Conservation (phyloP, 2,329 filamentous ascomycete genomes). For the Chaetomium sp. region DNA sequence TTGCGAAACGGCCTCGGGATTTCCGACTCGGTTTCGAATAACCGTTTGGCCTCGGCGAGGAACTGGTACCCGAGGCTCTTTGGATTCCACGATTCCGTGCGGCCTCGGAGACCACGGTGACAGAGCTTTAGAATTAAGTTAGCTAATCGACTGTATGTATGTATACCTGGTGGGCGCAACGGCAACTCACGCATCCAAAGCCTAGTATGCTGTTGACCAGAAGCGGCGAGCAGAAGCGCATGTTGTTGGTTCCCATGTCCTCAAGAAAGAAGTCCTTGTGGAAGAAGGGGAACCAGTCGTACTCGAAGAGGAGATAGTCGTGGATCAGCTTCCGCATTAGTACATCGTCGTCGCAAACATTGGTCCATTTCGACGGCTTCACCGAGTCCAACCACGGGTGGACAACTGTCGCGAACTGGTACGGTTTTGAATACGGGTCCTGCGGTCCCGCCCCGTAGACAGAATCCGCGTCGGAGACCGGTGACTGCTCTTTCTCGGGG, state of each 20-base stretch:
- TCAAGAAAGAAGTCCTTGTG: slow-evolving; percentile 36
- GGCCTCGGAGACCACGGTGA: slow-evolving; percentile 23
- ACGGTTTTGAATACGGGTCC: slow-evolving; percentile 31
- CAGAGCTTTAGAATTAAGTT: slow-evolving; percentile 22
- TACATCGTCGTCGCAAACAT: slow-evolving; percentile 29
- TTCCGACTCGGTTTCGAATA: slow-evolving; percentile 28
- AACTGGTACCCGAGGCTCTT: slow-evolving; percentile 31
- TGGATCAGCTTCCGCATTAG: slow-evolving; percentile 53
- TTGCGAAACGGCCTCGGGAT: slow-evolving; percentile 7
- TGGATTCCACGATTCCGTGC: slow-evolving; percentile 32
- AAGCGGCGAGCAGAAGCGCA: slow-evolving; percentile 34
- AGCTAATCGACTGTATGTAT: not conserved
- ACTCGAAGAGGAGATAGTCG: slow-evolving; percentile 52
- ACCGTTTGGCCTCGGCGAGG: slow-evolving; percentile 30
- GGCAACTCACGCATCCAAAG: slow-evolving; percentile 30
- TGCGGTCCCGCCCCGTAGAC: slow-evolving; percentile 3
- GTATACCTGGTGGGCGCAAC: not conserved
- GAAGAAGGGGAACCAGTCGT: slow-evolving; percentile 31
- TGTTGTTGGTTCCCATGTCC: slow-evolving; percentile 29
- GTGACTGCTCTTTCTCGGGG: slow-evolving; percentile 6
- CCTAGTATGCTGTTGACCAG: slow-evolving; percentile 35
- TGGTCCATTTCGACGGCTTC: slow-evolving; percentile 33
- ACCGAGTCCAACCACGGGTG: slow-evolving; percentile 29
- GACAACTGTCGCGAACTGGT: slow-evolving; percentile 30
- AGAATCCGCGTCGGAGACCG: not conserved